Evolutionary conservation across 441 rosid genomes (phyloP).

Genomic region (Syzygium syzygioides): DNA sequence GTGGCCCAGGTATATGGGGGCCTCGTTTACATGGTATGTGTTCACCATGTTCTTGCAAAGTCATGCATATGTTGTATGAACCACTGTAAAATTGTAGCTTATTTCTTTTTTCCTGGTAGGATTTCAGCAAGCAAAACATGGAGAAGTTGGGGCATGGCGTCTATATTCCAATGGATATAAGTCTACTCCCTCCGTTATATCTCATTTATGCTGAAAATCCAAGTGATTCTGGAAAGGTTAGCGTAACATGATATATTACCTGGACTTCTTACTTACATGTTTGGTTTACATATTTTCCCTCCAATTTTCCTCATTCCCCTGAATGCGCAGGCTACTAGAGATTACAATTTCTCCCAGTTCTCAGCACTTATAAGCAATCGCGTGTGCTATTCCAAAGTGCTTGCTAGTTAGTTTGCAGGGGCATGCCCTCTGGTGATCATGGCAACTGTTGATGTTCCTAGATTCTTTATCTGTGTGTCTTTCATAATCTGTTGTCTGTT

Average conservation of each 20-base stretch:
- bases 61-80: neutral
- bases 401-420: neutral
- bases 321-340: neutral
- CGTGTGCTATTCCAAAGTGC: neutral
- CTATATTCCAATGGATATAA: slow-evolving; percentile 65
- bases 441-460: neutral
- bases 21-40: slow-evolving; percentile 75
- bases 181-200: slow-evolving; percentile 76
- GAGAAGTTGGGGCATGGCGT: slow-evolving; percentile 79
- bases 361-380: neutral
- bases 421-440: neutral
- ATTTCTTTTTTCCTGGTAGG: slow-evolving; percentile 31
- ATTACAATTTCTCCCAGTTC: neutral
- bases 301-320: neutral
- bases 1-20: slow-evolving; percentile 97
- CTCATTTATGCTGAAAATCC: slow-evolving; percentile 93
- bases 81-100: neutral
- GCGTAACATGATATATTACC: neutral
- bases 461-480: neutral
- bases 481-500: neutral
- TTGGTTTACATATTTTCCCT: neutral
- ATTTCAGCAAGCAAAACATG: slow-evolving; percentile 75
- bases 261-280: neutral
- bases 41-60: neutral
- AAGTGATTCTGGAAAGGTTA: slow-evolving; percentile 94